phyloP scores from a whole-genome alignment of 2,329 filamentous ascomycete genomes.

The Hypocreales sp. region DNA sequence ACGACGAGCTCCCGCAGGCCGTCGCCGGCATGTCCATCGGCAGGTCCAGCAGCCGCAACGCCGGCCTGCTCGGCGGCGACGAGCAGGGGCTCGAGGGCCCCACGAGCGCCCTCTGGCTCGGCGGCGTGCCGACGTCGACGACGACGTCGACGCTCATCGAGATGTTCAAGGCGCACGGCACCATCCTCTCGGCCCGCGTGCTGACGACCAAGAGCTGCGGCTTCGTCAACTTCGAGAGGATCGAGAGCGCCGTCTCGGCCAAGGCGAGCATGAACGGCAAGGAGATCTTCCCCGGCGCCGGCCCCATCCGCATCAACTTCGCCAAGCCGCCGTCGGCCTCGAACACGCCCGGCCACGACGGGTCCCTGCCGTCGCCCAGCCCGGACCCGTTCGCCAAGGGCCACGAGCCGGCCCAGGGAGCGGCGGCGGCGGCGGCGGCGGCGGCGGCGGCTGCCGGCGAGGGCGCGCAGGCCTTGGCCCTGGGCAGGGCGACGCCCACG shows the following conservation, averaged over 20 bases:
- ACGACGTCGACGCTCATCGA: slow-evolving; percentile 89
- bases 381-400: slow-evolving; percentile 64
- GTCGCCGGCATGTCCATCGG: slow-evolving; percentile 68
- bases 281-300: slow-evolving; percentile 94
- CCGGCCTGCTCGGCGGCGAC: slow-evolving; percentile 54
- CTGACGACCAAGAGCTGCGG: slow-evolving; percentile 98
- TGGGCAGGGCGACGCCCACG: slow-evolving; percentile 34
- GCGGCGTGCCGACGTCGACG: slow-evolving; percentile 92
- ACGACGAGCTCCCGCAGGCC: slow-evolving; percentile 65
- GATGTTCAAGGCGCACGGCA: slow-evolving; percentile 87
- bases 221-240: slow-evolving; percentile 90
- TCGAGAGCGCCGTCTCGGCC: slow-evolving; percentile 82
- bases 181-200: slow-evolving; percentile 81
- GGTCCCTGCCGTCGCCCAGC: slow-evolving; percentile 78
- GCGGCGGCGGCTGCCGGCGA: slow-evolving; percentile 18
- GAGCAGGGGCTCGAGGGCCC: slow-evolving; percentile 75
- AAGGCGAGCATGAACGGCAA: slow-evolving; percentile 84
- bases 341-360: slow-evolving; percentile 77
- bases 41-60: slow-evolving; percentile 47
- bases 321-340: slow-evolving; percentile 88
- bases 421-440: slow-evolving; percentile 13
- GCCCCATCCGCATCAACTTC: slow-evolving; percentile 90
- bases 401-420: slow-evolving; percentile 25
- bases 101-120: slow-evolving; percentile 89
- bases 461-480: slow-evolving; percentile 15